phyloP scores from a whole-genome alignment of 106 monocot species.

The Apostasia shenzhenica region DNA sequence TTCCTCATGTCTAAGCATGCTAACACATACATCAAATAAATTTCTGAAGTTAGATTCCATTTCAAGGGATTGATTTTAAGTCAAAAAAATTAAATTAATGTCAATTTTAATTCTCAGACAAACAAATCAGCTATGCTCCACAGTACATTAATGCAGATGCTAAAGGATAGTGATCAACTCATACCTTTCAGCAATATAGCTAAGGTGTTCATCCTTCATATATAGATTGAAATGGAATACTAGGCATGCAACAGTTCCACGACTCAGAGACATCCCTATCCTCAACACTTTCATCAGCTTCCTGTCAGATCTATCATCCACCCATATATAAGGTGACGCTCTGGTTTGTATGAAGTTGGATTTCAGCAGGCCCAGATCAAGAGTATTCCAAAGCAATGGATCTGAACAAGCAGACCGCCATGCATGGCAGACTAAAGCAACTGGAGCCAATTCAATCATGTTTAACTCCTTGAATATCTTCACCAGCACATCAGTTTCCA shows the following conservation, averaged over 20 bases:
- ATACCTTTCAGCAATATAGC: constrained; percentile 76
- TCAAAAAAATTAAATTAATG: too few relatives aligned
- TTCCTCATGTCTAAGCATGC: too few relatives aligned
- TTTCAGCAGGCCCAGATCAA: constrained; percentile 73
- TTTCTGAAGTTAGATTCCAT: too few relatives aligned
- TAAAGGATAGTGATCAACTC: not conserved
- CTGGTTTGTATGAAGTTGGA: constrained; percentile 83
- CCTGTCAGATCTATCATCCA: constrained; percentile 71
- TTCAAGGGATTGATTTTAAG: too few relatives aligned
- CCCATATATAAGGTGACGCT: constrained; percentile 81
- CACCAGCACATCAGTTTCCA: constrained; percentile 83
- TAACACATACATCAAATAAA: too few relatives aligned
- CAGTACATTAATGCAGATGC: too few relatives aligned
- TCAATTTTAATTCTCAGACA: not conserved
- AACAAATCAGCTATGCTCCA: not conserved
- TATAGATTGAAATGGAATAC: constrained; percentile 88
- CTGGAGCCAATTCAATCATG: constrained; percentile 74
- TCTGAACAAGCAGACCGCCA: constrained; percentile 85
- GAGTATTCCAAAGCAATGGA: constrained; percentile 66
- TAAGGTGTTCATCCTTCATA: constrained; percentile 90
- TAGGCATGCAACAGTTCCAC: constrained; percentile 51
- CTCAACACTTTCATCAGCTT: constrained; percentile 50
- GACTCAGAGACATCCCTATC: constrained; percentile 66
- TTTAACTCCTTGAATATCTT: constrained; percentile 87
- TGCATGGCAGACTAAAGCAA: constrained; percentile 72